These are phyloP conservation scores for Melastoma malabathricum DNA, from an alignment of 345 rosid genomes.

Conservation along the genomic window DNA sequence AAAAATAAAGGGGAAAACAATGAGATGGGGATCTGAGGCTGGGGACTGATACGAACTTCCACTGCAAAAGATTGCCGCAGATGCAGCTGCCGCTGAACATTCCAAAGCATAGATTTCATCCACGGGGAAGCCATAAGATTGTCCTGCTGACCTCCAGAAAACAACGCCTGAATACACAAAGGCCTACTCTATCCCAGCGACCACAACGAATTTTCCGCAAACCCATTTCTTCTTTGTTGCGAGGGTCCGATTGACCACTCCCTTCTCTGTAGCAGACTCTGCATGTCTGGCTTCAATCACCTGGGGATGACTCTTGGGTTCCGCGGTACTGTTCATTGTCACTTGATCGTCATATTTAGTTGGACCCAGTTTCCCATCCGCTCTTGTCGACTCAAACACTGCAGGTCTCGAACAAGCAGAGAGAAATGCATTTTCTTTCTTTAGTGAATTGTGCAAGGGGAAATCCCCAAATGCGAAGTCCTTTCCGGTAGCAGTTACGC, in stretches of 20 bases:
- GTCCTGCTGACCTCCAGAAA: too few relatives aligned
- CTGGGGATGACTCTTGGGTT: not conserved
- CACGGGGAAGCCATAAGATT: too few relatives aligned
- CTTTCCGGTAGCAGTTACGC: not conserved
- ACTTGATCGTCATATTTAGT: not conserved
- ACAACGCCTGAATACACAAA: too few relatives aligned
- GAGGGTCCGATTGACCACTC: not conserved
- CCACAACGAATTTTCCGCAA: slow-evolving; percentile 10
- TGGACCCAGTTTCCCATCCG: not conserved
- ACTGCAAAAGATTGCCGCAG: too few relatives aligned
- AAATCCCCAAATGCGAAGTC: slow-evolving; percentile 3
- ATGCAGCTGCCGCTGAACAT: too few relatives aligned
- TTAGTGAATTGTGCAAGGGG: not conserved
- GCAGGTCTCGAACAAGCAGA: not conserved
- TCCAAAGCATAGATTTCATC: too few relatives aligned
- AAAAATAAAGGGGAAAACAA: too few relatives aligned
- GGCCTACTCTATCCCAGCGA: not conserved
- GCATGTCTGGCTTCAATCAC: too few relatives aligned
- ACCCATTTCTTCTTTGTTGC: slow-evolving; percentile 11
- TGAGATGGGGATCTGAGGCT: too few relatives aligned
- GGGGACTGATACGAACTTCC: too few relatives aligned
- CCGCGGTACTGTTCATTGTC: not conserved
- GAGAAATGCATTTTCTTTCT: not conserved
- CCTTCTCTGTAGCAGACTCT: not conserved
- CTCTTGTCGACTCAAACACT: not conserved